phyloP scores from a whole-genome alignment of 2,329 filamentous ascomycete species.

The Rhytidhysteron rufulum region DNA sequence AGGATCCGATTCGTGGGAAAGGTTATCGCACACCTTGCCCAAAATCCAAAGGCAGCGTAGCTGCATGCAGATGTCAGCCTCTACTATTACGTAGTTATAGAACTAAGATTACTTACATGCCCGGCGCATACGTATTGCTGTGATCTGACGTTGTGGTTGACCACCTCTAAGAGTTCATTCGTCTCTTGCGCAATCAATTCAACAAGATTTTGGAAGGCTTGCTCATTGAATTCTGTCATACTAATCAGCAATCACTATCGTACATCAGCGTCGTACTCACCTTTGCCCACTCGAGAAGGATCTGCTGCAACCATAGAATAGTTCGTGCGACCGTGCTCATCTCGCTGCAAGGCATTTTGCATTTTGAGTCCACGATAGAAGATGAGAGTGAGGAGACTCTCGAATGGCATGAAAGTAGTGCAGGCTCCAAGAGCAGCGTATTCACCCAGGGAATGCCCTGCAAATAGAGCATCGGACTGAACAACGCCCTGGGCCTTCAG shows the following conservation, averaged over 20 bases:
- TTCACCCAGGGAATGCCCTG: slow-evolving; percentile 15
- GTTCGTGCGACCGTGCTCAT: slow-evolving; percentile 9
- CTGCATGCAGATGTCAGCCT: background rate
- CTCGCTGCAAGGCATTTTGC: slow-evolving; percentile 16
- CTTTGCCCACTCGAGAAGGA: slow-evolving; percentile 9
- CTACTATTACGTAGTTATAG: background rate
- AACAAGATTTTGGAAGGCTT: slow-evolving; percentile 18
- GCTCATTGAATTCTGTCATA: slow-evolving; percentile 16
- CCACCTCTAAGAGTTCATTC: slow-evolving; percentile 13
- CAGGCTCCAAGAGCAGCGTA: slow-evolving; percentile 13
- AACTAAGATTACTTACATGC: slow-evolving; percentile 11
- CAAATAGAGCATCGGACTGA: slow-evolving; percentile 4
- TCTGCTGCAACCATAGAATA: slow-evolving; percentile 18
- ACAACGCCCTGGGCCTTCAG: slow-evolving; percentile 8
- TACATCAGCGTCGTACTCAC: background rate
- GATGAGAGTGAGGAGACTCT: slow-evolving; percentile 12
- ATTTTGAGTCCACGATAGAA: slow-evolving; percentile 18
- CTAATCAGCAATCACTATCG: background rate
- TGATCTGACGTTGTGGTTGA: slow-evolving; percentile 17
- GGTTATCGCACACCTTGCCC: slow-evolving; percentile 11
- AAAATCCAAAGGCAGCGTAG: slow-evolving; percentile 8
- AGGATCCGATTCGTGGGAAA: slow-evolving; percentile 2
- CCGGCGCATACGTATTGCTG: slow-evolving; percentile 33
- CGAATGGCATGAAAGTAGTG: slow-evolving; percentile 13
- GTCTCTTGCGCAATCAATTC: slow-evolving; percentile 12